These are phyloP conservation scores for Casuarina glauca DNA, from an alignment of 306 rosid genomes.

Conservation along the genomic window DNA sequence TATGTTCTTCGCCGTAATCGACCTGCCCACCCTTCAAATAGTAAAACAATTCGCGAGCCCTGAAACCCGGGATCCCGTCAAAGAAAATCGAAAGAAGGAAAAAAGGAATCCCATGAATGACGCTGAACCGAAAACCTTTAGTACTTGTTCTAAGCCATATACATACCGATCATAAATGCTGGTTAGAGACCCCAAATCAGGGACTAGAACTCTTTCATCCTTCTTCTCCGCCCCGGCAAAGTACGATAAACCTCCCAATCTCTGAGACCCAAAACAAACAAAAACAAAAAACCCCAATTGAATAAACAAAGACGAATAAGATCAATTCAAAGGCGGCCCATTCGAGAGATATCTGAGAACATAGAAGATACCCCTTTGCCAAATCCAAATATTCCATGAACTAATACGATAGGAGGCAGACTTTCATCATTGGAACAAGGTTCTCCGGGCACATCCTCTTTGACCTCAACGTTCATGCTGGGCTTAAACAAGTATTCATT, in stretches of 20 bases:
- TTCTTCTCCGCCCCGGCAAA: conserved; percentile 98
- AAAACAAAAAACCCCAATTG: background rate
- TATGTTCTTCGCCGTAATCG: conserved; percentile 92
- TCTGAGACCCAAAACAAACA: conserved; percentile 36
- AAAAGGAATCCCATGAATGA: background rate
- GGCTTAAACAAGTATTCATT: conserved; percentile 46
- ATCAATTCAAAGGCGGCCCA: background rate
- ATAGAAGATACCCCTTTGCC: conserved; percentile 78
- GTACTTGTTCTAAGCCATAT: background rate
- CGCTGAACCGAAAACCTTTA: background rate
- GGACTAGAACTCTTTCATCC: conserved; percentile 93
- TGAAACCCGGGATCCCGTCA: conserved; percentile 27
- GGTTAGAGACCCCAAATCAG: conserved; percentile 96
- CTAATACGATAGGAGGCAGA: conserved; percentile 89
- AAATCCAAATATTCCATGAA: conserved; percentile 97
- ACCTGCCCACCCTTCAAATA: conserved; percentile 94
- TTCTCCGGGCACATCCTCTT: background rate
- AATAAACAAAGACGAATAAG: background rate
- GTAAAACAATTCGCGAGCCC: conserved; percentile 96
- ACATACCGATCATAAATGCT: conserved; percentile 83
- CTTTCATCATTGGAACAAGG: conserved; percentile 13
- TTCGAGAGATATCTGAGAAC: background rate
- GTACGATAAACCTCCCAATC: conserved; percentile 82
- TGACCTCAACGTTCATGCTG: conserved; percentile 27
- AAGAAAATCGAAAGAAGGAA: background rate